These are phyloP conservation scores for Camellia sinensis DNA, from an alignment of 148 eudicot species.

Conservation along the genomic window DNA sequence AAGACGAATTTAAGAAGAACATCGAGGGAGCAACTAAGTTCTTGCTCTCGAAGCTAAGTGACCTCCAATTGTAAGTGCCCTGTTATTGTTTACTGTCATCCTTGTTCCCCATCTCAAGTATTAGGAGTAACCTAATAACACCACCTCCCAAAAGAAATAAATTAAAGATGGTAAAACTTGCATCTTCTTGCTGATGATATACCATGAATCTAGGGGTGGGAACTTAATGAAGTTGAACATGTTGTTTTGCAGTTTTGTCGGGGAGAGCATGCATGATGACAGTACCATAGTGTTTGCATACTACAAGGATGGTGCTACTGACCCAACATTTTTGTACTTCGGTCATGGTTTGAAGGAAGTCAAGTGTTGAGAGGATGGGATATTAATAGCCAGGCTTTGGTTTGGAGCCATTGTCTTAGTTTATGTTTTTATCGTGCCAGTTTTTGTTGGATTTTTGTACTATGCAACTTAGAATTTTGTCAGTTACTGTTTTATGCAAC, in stretches of 20 bases:
- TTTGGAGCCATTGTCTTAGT: conserved; percentile 9
- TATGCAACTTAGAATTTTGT: conserved; percentile 6
- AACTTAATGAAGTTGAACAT: background rate
- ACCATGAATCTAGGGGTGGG: background rate
- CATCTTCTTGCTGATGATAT: background rate
- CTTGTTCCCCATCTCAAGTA: background rate
- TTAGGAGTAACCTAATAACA: background rate
- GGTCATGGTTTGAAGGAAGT: conserved; percentile 62
- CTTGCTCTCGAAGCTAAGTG: conserved; percentile 52
- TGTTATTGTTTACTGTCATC: background rate
- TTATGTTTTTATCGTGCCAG: background rate
- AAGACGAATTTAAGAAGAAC: conserved; percentile 49
- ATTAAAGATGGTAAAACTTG: background rate
- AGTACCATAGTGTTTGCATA: conserved; percentile 56
- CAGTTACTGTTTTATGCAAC: background rate
- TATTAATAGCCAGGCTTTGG: conserved; percentile 22
- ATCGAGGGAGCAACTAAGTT: conserved; percentile 53
- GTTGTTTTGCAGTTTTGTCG: conserved; percentile 47
- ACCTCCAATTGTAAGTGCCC: conserved; percentile 60
- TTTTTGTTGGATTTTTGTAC: conserved; percentile 1
- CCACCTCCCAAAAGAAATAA: background rate
- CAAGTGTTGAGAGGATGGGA: conserved; percentile 43
- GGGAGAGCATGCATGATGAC: conserved; percentile 71
- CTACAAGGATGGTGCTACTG: conserved; percentile 67
- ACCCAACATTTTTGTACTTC: conserved; percentile 70